Percentiles rank a stretch among this genome's conserved stretches.
Conservation (phyloP, 2,329 filamentous ascomycete species). For the Pyrenophora tritici-repentis region DNA sequence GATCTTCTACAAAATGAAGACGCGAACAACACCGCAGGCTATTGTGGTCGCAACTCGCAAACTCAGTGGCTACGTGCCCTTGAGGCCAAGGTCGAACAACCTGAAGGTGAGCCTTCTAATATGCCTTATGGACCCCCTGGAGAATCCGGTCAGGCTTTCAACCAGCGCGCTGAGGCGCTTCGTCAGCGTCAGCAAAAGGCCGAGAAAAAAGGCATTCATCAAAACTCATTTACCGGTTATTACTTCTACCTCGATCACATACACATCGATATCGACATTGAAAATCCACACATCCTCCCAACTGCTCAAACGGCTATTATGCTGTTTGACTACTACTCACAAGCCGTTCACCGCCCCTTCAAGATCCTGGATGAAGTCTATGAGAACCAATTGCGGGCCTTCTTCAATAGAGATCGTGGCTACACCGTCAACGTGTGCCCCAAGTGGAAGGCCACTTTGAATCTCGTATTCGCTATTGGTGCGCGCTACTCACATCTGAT, state of each 20-base stretch:
- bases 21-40: slow-evolving; percentile 29
- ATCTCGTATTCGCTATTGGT: slow-evolving; percentile 48
- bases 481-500: slow-evolving; percentile 41
- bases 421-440: slow-evolving; percentile 18
- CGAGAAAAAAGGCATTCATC: background rate
- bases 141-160: slow-evolving; percentile 4
- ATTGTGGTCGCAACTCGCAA: slow-evolving; percentile 32
- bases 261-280: slow-evolving; percentile 18
- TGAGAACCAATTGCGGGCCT: slow-evolving; percentile 11
- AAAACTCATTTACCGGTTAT: slow-evolving; percentile 3
- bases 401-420: background rate
- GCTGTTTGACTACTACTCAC: slow-evolving; percentile 40
- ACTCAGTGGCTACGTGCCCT: slow-evolving; percentile 31
- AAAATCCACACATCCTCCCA: slow-evolving; percentile 34
- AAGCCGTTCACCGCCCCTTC: slow-evolving; percentile 24
- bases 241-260: slow-evolving; percentile 37
- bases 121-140: slow-evolving; percentile 29
- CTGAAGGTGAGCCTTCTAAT: slow-evolving; percentile 10
- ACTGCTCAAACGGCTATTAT: slow-evolving; percentile 26
- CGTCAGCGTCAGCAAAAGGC: background rate
- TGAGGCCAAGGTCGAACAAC: slow-evolving; percentile 8
- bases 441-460: slow-evolving; percentile 40
- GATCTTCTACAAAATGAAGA: slow-evolving; percentile 22
- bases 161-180: slow-evolving; percentile 5
- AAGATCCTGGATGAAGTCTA: slow-evolving; percentile 28